phyloP scores from a whole-genome alignment of 75 land plant species.

The Ceratopteris richardii region DNA sequence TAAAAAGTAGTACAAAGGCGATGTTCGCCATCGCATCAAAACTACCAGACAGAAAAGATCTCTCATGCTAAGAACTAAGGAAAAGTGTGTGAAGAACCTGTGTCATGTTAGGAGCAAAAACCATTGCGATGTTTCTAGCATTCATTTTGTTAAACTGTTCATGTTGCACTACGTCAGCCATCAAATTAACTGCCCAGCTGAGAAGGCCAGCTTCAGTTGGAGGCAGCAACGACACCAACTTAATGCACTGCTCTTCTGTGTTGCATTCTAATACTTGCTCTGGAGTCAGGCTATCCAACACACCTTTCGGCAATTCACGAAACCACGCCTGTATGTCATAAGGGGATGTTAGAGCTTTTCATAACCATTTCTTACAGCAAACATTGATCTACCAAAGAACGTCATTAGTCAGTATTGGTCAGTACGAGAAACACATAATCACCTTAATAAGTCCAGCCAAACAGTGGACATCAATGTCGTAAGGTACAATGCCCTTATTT shows the following conservation, averaged over 20 bases:
- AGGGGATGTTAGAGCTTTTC: too few species aligned
- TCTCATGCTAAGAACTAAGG: too few species aligned
- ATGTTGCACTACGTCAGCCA: slow-evolving; percentile 86
- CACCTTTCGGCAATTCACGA: slow-evolving; percentile 68
- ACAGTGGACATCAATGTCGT: slow-evolving; percentile 71
- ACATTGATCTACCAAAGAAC: too few species aligned
- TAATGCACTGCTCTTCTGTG: slow-evolving; percentile 64
- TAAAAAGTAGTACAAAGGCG: too few species aligned
- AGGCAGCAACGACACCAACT: slow-evolving; percentile 54
- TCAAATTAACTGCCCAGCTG: slow-evolving; percentile 82
- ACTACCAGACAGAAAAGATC: too few species aligned
- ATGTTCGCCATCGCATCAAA: too few species aligned
- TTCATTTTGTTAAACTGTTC: slow-evolving; percentile 78
- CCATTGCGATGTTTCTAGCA: slow-evolving; percentile 86
- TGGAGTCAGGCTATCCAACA: slow-evolving; percentile 64
- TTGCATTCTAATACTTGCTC: slow-evolving; percentile 74
- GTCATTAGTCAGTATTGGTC: too few species aligned
- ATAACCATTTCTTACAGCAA: too few species aligned
- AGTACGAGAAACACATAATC: slow-evolving; percentile 2
- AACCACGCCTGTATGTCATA: slow-evolving; percentile 58
- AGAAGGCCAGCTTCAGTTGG: slow-evolving; percentile 65
- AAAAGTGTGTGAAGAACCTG: slow-evolving; percentile 31
- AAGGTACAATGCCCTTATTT: slow-evolving; percentile 70
- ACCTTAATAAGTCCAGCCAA: slow-evolving; percentile 92
- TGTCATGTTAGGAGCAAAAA: slow-evolving; percentile 97